Evolutionary conservation across 2,329 filamentous ascomycete genomes (phyloP), one percentile per base, ranked within the genome.

Genomic region (Exophiala mesophila): DNA sequence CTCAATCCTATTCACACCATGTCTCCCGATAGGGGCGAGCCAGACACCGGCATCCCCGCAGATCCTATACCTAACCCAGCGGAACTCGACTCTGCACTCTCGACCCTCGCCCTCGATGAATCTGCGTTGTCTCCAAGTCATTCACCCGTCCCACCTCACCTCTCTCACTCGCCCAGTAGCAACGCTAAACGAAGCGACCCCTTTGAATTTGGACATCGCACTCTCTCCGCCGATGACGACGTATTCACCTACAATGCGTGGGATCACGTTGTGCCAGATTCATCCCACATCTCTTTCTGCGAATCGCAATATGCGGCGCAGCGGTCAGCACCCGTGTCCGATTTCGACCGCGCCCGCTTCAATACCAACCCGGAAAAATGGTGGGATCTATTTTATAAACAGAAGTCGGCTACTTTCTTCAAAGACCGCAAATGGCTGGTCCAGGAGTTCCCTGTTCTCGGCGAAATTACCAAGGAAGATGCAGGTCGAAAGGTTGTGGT

Each of bases 331-430:
- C 90, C 89, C 43, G 92, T 96, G 36, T 89, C 83, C 31, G 88
- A 95, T 49, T 96, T 94, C 72, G 89, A 98, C 66, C 88, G 88
- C 65, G 77, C 71, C 57, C 85, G 88, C 54, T 96, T 96, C 72
- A 97, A 96, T 63, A 72, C 75, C 33, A 79, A 94, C 53, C 92
- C 92, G 1, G 89, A 87, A 49, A 94, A 88, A 65, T 97, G 88
- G 87, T 98, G 92, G 92, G 92, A 98, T 59, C 70, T 85, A 41
- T 98, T 98, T 68, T 98, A 98, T 73, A 89, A 92, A 68, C 95
- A 97, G 69, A 97, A 98, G 67, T 86, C 85, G 15, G 78, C 83
- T 57, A 97, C 97, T 61, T 98, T 98, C 68, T 98, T 98, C 79
- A 98, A 98, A 68, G 85, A 98, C 62, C 79, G 92, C 52, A 97